Base-by-base conservation (phyloP, 1,139 yeast genomes). In the Barnettozyma hawaiiensis region DNA sequence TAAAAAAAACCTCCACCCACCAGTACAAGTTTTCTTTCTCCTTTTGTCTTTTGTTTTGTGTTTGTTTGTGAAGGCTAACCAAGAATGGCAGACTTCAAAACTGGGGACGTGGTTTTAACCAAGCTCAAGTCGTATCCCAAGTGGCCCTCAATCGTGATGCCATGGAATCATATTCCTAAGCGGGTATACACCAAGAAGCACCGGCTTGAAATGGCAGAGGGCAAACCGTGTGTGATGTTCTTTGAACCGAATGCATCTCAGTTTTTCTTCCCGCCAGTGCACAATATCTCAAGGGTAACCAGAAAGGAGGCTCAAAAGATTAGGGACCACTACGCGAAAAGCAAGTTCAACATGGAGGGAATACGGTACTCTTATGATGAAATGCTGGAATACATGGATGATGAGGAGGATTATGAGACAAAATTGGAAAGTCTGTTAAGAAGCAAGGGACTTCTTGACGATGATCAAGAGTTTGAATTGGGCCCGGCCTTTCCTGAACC, bases 31-130 rank as follows among this genome's bases (percentile, higher is more conserved):
- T n/a, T n/a, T n/a, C n/a, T n/a, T n/a, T n/a, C n/a, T n/a, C n/a
- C n/a, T n/a, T n/a, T n/a, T n/a, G n/a, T n/a, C n/a, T n/a, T n/a
- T n/a, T n/a, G n/a, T n/a, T n/a, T n/a, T n/a, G n/a, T n/a, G n/a
- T n/a, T n/a, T n/a, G n/a, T n/a, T n/a, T n/a, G n/a, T n/a, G n/a
- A n/a, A n/a, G n/a, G n/a, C n/a, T n/a, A n/a, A n/a, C 14, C 21
- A 5, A 18, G 24, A 4, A 35, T 23, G 18, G 23, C 41, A 15
- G 16, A 41, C 27, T 48, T 56, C 36, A 55, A 51, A 37, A 57
- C 66, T 6, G 66, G 67, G 9, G 62, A 59, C 45, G 37, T 62
- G 35, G 68, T 65, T 7, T 50, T 63, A 33, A 62, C 66, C 36
- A 63, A 62, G 42, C 62, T 62, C 24, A 63, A 61, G 1, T 52